These are phyloP conservation scores for Diaporthe sp. DNA, from an alignment of 2,329 filamentous ascomycete genomes.

Conservation along the genomic window DNA sequence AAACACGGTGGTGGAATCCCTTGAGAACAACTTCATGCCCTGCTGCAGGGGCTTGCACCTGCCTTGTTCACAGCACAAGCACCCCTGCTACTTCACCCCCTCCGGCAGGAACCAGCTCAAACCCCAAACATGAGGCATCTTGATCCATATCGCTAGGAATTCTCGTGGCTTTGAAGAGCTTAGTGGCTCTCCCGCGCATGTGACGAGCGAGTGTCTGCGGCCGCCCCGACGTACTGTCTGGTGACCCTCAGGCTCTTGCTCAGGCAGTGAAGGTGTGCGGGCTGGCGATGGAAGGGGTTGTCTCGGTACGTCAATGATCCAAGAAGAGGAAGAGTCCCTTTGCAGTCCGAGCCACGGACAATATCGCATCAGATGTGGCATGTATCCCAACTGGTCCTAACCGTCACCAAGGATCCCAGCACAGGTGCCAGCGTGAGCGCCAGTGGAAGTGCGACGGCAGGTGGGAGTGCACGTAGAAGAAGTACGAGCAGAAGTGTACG, in stretches of 20 bases:
- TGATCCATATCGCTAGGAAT: not conserved
- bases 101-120: not conserved
- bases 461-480: not conserved
- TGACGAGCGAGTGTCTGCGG: constrained; percentile 17
- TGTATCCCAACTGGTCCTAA: not conserved
- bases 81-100: constrained; percentile 25
- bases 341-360: not conserved
- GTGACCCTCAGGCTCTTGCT: not conserved
- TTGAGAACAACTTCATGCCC: constrained; percentile 28
- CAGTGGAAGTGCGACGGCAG: not conserved
- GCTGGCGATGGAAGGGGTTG: constrained; percentile 2
- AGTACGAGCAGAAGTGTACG: not conserved
- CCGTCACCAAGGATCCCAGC: not conserved
- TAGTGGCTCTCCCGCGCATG: not conserved
- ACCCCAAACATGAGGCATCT: constrained; percentile 27
- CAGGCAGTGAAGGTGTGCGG: not conserved
- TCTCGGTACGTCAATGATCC: not conserved
- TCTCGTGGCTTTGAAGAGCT: not conserved
- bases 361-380: not conserved
- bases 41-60: constrained; percentile 11
- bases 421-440: not conserved
- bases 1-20: not conserved
- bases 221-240: not conserved
- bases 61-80: constrained; percentile 20
- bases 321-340: not conserved